Evolutionary conservation across 2,329 filamentous ascomycete species (phyloP).

Genomic region (Sarocladiaceae sp.): DNA sequence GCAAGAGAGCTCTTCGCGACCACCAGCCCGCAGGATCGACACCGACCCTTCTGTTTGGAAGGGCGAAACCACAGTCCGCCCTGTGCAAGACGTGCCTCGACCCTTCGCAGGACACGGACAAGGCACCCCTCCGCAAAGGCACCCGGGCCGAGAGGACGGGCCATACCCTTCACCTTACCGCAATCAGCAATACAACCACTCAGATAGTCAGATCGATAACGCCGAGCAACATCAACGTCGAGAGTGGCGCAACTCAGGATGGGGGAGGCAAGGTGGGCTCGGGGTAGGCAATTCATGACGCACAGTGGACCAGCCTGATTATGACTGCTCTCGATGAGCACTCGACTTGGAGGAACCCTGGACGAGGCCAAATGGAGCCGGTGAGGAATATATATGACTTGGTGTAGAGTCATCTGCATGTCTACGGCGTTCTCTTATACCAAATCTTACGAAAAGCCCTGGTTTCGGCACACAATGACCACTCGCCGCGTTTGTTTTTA

Average conservation of each 20-base stretch:
- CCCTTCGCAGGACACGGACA: constrained; percentile 33
- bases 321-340: too few species aligned
- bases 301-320: too few species aligned
- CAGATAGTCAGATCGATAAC: constrained; percentile 35
- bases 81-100: constrained; percentile 59
- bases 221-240: constrained; percentile 40
- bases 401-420: constrained; percentile 33
- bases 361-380: too few species aligned
- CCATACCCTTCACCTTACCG: constrained; percentile 40
- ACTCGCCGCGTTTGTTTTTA: too few species aligned
- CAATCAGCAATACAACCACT: constrained; percentile 37
- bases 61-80: constrained; percentile 78
- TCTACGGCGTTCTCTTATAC: constrained; percentile 29
- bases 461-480: background rate
- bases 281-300: constrained; percentile 41
- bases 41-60: constrained; percentile 83
- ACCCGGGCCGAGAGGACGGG: constrained; percentile 27
- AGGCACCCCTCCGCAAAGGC: constrained; percentile 38
- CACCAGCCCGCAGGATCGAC: constrained; percentile 64
- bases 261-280: constrained; percentile 45
- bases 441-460: background rate
- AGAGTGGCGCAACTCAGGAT: constrained; percentile 56
- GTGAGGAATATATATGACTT: constrained; percentile 22
- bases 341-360: too few species aligned
- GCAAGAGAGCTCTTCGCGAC: constrained; percentile 53